Base-by-base conservation (phyloP, 768 basidiomycete species). In the Candolleomyces aberdarensis region DNA sequence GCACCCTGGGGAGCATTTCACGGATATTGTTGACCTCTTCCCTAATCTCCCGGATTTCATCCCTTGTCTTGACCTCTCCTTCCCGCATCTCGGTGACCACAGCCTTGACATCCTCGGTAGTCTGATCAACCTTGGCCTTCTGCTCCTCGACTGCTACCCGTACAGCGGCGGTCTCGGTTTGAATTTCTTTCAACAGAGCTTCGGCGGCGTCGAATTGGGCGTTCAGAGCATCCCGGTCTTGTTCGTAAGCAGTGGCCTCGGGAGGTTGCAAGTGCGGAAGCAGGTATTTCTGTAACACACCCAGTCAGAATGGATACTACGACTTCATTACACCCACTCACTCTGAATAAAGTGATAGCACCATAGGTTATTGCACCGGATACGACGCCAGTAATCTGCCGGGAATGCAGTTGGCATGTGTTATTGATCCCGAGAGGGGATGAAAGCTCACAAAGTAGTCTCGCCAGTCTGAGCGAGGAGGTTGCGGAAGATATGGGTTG, bases 171-270 rank as follows among this genome's bases (percentile, higher is more conserved):
- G 93, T 90, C 67, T 93, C 91, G 0, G 80, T 75, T 60, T 92
- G 88, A 47, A 97, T 91, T 61, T 93, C 90, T 64, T 85, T 85
- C 43, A 97, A 71, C 11, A 95, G 77, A 0, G 85, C 85, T 68
- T 93, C 91, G 3, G 93, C 92, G 3, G 88, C 91, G 69, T 96
- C 94, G 66, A 95, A 98, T 66, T 96, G 94, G 26, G 89, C 89
- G 8, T 85, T 85, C 59, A 99, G 80, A 0, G 88, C 89, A 67
- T 91, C 85, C 26, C 89, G 86, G 65, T 97, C 94, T 59, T 85
- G 83, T 75, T 96, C 92, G 72, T 98, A 98, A 5, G 94, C 90
- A 19, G 92, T 92, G 2, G 88, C 81, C 0, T 87, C 83, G 3
- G 97, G 96, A 0, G 97, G 96, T 70, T 84, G 85, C 6, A 99